Evolutionary conservation across 2,329 filamentous ascomycete genomes (phyloP).

Genomic region (Tolypocladium nubicola): DNA sequence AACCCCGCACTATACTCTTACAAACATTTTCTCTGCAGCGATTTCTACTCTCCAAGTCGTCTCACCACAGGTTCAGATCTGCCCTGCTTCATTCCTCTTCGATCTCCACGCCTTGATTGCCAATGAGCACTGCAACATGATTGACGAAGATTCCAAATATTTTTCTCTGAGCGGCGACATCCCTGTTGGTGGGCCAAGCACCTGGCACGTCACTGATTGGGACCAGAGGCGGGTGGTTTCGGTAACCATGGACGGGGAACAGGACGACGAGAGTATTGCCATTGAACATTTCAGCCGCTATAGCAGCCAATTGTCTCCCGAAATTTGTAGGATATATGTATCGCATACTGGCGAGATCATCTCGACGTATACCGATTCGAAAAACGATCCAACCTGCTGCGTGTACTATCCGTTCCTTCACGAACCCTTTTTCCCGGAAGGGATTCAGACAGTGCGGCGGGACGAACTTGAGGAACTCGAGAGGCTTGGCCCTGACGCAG

Average conservation of each 20-base stretch:
- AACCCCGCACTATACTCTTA: too few species aligned
- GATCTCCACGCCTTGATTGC: not conserved
- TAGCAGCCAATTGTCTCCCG: not conserved
- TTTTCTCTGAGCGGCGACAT: not conserved
- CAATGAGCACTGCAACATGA: not conserved
- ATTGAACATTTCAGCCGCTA: not conserved
- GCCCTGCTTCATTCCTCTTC: not conserved
- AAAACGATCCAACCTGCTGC: not conserved
- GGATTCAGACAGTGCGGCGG: not conserved
- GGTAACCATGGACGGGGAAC: not conserved
- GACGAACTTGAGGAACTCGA: not conserved
- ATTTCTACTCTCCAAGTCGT: too few species aligned
- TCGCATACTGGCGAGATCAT: not conserved
- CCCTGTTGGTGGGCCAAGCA: not conserved
- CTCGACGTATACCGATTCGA: not conserved
- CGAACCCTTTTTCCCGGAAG: not conserved
- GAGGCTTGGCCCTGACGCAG: not conserved
- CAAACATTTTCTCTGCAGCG: too few species aligned
- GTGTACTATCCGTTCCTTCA: not conserved
- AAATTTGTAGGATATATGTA: not conserved
- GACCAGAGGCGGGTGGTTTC: not conserved
- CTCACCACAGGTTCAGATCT: not conserved
- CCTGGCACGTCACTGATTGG: not conserved
- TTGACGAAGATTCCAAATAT: not conserved
- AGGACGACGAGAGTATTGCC: not conserved